A percentile compares a stretch with the other conserved stretches of the same genome.
phyloP scores from a whole-genome alignment of 768 basidiomycete genomes.

The Holtermannia corniformis region DNA sequence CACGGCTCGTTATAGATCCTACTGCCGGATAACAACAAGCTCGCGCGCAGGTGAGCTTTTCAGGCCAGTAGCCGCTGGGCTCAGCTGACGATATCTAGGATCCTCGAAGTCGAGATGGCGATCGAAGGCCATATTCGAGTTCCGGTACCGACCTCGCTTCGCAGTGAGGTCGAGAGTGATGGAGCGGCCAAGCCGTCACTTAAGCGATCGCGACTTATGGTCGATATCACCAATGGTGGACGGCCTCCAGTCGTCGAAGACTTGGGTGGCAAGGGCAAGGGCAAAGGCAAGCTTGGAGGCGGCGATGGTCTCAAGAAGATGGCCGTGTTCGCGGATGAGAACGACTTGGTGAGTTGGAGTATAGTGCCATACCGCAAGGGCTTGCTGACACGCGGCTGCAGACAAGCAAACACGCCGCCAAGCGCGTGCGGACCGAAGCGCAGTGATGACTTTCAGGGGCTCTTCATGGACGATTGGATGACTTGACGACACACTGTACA shows the following conservation, averaged over 20 bases:
- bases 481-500: constrained; percentile 1
- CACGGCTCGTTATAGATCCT: background rate
- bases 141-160: too few relatives aligned
- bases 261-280: background rate
- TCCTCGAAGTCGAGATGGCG: constrained; percentile 18
- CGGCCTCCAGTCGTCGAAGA: too few relatives aligned
- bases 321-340: too few relatives aligned
- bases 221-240: background rate
- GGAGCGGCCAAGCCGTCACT: background rate
- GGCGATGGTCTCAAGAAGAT: background rate
- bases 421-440: background rate
- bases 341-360: too few relatives aligned
- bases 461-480: constrained; percentile 3
- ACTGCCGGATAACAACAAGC: constrained; percentile 66
- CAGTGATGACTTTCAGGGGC: background rate
- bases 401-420: background rate
- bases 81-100: background rate
- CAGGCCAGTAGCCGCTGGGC: background rate
- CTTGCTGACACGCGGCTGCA: background rate
- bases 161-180: too few relatives aligned
- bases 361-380: too few relatives aligned
- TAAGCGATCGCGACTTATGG: background rate
- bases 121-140: constrained; percentile 13
- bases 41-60: constrained; percentile 71
- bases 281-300: background rate